Conservation (phyloP, 768 basidiomycete species). For the Termitomyces sp. region DNA sequence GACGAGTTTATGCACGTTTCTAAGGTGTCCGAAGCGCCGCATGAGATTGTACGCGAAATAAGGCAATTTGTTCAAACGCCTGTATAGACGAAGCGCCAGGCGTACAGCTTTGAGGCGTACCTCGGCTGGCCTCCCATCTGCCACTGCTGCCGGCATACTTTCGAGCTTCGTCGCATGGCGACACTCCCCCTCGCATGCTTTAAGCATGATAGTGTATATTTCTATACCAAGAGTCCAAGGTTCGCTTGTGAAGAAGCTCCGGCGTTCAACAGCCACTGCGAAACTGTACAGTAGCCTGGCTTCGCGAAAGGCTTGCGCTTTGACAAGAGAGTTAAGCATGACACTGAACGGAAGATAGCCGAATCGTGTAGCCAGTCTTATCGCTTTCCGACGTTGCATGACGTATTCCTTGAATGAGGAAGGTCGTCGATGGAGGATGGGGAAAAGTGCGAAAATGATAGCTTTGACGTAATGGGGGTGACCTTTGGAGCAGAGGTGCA, state of each 20-base stretch:
- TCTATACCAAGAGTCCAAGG: slow-evolving; percentile 68
- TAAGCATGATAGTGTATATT: slow-evolving; percentile 72
- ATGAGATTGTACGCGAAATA: neutral
- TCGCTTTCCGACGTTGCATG: slow-evolving; percentile 21
- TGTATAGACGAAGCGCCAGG: slow-evolving; percentile 9
- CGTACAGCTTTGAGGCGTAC: slow-evolving; percentile 4
- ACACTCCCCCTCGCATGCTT: slow-evolving; percentile 50
- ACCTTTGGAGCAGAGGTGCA: slow-evolving; percentile 50
- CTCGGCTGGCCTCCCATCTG: neutral
- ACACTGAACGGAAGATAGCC: slow-evolving; percentile 62
- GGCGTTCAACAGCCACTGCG: slow-evolving; percentile 54
- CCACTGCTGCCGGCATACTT: slow-evolving; percentile 16
- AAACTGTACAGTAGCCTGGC: slow-evolving; percentile 53
- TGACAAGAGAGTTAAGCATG: slow-evolving; percentile 58
- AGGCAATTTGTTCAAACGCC: slow-evolving; percentile 3
- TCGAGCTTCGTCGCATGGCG: slow-evolving; percentile 10
- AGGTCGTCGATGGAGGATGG: slow-evolving; percentile 37
- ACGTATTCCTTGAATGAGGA: slow-evolving; percentile 25
- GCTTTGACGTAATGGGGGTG: slow-evolving; percentile 38
- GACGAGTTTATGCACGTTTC: slow-evolving; percentile 12
- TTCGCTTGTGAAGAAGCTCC: slow-evolving; percentile 41
- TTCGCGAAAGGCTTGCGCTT: slow-evolving; percentile 56
- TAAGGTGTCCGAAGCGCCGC: neutral
- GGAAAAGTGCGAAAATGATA: slow-evolving; percentile 54
- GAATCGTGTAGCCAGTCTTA: slow-evolving; percentile 41